phyloP scores from a whole-genome alignment of 1,284 basidiomycete genomes.

The Moesziomyces aphidis region DNA sequence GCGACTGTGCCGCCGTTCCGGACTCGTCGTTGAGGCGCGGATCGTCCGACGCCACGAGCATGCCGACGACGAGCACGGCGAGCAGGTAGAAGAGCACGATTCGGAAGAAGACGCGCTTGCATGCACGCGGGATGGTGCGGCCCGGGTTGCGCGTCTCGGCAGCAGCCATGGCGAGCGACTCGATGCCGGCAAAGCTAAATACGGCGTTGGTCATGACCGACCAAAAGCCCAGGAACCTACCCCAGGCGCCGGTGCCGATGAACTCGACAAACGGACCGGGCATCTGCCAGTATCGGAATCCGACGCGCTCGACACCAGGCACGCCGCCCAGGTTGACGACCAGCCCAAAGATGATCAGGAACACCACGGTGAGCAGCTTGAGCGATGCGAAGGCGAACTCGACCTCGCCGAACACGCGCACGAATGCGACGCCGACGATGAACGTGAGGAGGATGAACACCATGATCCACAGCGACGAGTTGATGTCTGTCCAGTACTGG shows the following conservation, averaged over 20 bases:
- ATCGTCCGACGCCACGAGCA: constrained; percentile 77
- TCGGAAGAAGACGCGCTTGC: constrained; percentile 76
- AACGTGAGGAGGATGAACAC: constrained; percentile 70
- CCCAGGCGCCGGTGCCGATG: constrained; percentile 73
- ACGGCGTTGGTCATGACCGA: constrained; percentile 72
- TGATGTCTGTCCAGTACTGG: constrained; percentile 54
- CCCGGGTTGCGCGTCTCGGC: constrained; percentile 54
- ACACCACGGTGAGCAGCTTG: constrained; percentile 38
- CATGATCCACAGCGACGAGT: constrained; percentile 68
- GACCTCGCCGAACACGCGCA: constrained; percentile 78
- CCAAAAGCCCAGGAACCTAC: constrained; percentile 70
- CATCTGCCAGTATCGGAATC: constrained; percentile 63
- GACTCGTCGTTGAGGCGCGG: constrained; percentile 44
- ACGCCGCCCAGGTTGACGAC: constrained; percentile 51
- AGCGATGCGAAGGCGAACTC: constrained; percentile 39
- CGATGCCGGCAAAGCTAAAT: constrained; percentile 84
- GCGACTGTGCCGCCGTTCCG: constrained; percentile 36
- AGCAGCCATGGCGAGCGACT: constrained; percentile 70
- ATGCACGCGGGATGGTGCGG: constrained; percentile 48
- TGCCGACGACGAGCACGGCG: constrained; percentile 74
- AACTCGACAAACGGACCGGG: constrained; percentile 69
- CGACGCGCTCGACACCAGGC: constrained; percentile 45
- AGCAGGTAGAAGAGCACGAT: constrained; percentile 77
- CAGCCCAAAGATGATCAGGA: constrained; percentile 54
- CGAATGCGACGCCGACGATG: constrained; percentile 70